Evolutionary conservation across 345 rosid genomes (phyloP), one percentile per base, ranked within the genome.

Genomic region (Salix dunnii): DNA sequence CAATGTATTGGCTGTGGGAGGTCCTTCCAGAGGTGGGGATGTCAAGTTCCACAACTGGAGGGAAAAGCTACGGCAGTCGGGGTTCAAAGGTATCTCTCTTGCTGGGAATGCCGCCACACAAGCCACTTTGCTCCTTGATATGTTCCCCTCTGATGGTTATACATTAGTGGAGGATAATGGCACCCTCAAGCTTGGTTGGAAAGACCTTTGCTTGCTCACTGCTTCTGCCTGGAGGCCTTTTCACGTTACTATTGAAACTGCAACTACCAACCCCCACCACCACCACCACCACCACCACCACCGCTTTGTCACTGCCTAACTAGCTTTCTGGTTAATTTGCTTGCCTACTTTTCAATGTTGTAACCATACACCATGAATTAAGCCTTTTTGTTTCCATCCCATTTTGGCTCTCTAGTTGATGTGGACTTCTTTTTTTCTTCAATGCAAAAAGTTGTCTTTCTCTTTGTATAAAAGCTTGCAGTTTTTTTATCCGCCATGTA

Each of bases 161-260:
- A 96, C 99, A 4, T 86, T 96, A 83, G 97, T 93, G 12, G 99
- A 96, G 82, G 97, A 96, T 81, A 91, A 83, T 60, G 99, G 99
- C 13, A 82, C 99, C 2, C 89, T 96, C 49, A 96, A 93, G 82
- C 95, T 96, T 43, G 99, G 99, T 18, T 96, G 99, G 99, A 96
- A 96, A 78, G 99, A 96, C 77, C 98, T 96, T 31, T 96, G 98
- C 68, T 88, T 96, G 85, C 95, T 96, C 11, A 96, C 99, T 68
- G 99, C 99, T 58, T 96, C 99, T 5, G 99, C 99, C 17, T 96
- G 99, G 99, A 86, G 96, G 58, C 98, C 98, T 40, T 84, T 88
- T 63, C 82, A 80, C 31, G 74, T 67, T 14, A 72, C 25, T 28
- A 13, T 77, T 11, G 30, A 27, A 36, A 30, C 66, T 28, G 17